Evolutionary conservation across 2,329 filamentous ascomycete species (phyloP).

Genomic region (Pseudocercospora cruenta): DNA sequence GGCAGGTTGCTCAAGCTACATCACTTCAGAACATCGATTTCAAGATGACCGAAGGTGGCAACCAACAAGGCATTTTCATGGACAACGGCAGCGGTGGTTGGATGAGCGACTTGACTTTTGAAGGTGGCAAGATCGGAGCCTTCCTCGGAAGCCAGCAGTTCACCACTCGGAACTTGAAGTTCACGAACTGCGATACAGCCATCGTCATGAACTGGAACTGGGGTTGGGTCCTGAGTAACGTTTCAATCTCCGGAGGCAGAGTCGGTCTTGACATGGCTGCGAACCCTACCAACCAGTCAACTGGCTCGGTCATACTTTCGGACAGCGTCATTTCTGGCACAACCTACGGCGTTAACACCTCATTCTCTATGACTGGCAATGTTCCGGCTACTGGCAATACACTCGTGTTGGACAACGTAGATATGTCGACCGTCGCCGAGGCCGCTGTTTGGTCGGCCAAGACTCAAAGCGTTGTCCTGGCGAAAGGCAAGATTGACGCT

Average conservation of each 20-base stretch:
- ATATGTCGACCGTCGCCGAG: constrained; percentile 69
- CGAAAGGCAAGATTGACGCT: constrained; percentile 69
- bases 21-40: constrained; percentile 66
- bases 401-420: constrained; percentile 85
- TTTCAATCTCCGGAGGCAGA: constrained; percentile 51
- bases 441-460: constrained; percentile 65
- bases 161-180: constrained; percentile 55
- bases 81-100: constrained; percentile 47
- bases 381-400: constrained; percentile 74
- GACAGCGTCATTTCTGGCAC: constrained; percentile 81
- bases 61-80: constrained; percentile 52
- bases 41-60: constrained; percentile 53
- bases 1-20: constrained; percentile 60
- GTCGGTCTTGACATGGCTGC: constrained; percentile 56
- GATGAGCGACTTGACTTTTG: constrained; percentile 62
- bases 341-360: constrained; percentile 74
- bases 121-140: constrained; percentile 63
- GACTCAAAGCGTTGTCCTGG: constrained; percentile 63
- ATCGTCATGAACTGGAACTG: constrained; percentile 61
- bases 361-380: constrained; percentile 67
- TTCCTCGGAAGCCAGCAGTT: constrained; percentile 69
- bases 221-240: constrained; percentile 54
- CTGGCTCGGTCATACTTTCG: constrained; percentile 81
- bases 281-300: constrained; percentile 49
- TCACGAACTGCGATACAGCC: constrained; percentile 54